These are phyloP conservation scores for Trichopus zeylanicus DNA, from an alignment of 116 monocot genomes.

Conservation along the genomic window DNA sequence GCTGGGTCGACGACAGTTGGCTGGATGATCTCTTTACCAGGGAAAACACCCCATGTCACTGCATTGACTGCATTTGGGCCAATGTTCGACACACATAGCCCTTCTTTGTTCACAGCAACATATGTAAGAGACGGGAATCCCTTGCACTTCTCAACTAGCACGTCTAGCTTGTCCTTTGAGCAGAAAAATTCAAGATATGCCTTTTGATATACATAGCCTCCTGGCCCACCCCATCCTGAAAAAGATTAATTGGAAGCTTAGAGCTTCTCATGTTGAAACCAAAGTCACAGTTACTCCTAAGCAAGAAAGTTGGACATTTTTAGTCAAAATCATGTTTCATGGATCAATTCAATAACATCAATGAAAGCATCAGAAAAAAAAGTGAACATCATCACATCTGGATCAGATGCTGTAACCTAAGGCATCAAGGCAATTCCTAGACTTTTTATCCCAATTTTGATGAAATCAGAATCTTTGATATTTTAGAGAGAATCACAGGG, in stretches of 20 bases:
- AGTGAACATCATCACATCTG: no score
- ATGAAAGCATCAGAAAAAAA: no score
- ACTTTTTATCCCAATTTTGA: no score
- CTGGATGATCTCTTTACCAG: constrained; percentile 84
- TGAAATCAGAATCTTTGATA: no score
- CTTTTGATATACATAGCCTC: constrained; percentile 94
- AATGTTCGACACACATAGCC: constrained; percentile 54
- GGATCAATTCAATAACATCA: no score
- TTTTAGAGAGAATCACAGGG: no score
- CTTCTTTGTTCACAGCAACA: constrained; percentile 72
- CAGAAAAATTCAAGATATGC: constrained; percentile 94
- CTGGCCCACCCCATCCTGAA: constrained; percentile 87
- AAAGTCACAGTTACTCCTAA: no score
- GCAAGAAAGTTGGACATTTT: no score
- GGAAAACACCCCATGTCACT: constrained; percentile 94
- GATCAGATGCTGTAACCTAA: no score
- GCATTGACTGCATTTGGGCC: constrained; percentile 64
- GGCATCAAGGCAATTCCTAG: no score
- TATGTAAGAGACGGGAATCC: constrained; percentile 57
- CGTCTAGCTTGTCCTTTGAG: constrained; percentile 50
- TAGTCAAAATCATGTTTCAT: no score
- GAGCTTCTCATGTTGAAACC: neutral
- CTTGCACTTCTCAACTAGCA: constrained; percentile 62
- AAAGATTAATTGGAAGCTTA: neutral
- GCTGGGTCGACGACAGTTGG: constrained; percentile 75